Evolutionary conservation across 768 basidiomycete genomes (phyloP).

Genomic region (Hirschioporus abietinus): DNA sequence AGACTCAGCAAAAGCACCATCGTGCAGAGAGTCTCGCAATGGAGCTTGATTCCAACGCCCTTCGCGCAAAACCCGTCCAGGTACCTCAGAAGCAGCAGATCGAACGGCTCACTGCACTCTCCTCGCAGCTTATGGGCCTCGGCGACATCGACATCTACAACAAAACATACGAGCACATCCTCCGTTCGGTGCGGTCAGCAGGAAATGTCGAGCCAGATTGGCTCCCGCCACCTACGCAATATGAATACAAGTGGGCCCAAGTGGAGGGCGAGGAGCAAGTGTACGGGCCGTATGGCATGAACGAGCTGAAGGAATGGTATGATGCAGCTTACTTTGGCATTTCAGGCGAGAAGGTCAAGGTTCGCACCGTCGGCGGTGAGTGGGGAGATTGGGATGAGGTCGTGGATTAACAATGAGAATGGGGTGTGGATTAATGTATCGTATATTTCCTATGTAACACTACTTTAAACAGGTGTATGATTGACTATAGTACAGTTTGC

Average conservation of each 20-base stretch:
- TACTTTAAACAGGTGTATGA: not conserved
- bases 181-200: conserved; percentile 67
- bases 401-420: conserved; percentile 33
- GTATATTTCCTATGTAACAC: not conserved
- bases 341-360: conserved; percentile 70
- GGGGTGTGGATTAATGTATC: conserved; percentile 1
- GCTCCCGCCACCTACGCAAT: conserved; percentile 73
- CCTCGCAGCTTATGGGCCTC: conserved; percentile 82
- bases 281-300: conserved; percentile 79
- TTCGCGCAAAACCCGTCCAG: conserved; percentile 19
- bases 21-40: conserved; percentile 30
- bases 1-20: conserved; percentile 25
- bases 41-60: conserved; percentile 37
- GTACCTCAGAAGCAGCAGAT: conserved; percentile 42
- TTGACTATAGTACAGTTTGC: not conserved
- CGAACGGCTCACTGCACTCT: conserved; percentile 77
- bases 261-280: conserved; percentile 35
- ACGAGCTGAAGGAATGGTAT: conserved; percentile 77
- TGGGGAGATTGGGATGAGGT: conserved; percentile 74
- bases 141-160: conserved; percentile 86
- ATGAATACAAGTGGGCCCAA: conserved; percentile 77
- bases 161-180: conserved; percentile 78
- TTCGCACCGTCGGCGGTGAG: conserved; percentile 58
- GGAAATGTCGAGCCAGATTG: conserved; percentile 65
- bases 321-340: conserved; percentile 78